phyloP scores from a whole-genome alignment of 179 eudicot genomes.

The Sideroxylon spinosum region DNA sequence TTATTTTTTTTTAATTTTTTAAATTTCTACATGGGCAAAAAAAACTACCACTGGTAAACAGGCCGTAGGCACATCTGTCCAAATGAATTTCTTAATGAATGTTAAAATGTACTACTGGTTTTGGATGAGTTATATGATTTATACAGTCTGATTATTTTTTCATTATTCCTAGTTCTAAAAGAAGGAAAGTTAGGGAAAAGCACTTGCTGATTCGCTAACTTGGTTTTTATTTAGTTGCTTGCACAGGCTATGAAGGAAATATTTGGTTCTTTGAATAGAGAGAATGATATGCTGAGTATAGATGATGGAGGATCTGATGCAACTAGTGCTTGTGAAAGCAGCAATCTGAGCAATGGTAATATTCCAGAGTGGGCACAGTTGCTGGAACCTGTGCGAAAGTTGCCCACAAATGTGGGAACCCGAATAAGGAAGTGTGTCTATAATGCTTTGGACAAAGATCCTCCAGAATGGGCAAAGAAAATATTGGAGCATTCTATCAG shows the following conservation, averaged over 20 bases:
- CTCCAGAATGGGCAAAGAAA: slow-evolving; percentile 77
- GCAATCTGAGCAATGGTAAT: slow-evolving; percentile 25
- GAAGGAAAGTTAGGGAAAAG: not conserved
- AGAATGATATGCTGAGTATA: slow-evolving; percentile 27
- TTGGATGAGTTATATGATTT: slow-evolving; percentile 1
- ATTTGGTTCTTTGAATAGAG: slow-evolving; percentile 37
- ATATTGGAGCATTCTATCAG: slow-evolving; percentile 66
- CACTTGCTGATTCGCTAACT: slow-evolving; percentile 21
- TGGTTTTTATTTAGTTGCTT: slow-evolving; percentile 53
- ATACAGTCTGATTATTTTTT: slow-evolving; percentile 3
- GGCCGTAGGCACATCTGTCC: too few relatives aligned
- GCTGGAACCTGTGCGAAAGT: slow-evolving; percentile 67
- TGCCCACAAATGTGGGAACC: slow-evolving; percentile 83
- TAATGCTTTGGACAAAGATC: slow-evolving; percentile 62
- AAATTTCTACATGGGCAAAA: not conserved
- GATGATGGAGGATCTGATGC: slow-evolving; percentile 48
- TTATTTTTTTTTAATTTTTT: not conserved
- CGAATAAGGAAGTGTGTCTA: slow-evolving; percentile 56
- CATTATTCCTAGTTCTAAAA: not conserved
- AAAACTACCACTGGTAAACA: not conserved
- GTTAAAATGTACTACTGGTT: not conserved
- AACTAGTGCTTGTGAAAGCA: slow-evolving; percentile 27
- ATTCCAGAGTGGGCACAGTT: slow-evolving; percentile 66
- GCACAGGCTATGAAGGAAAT: slow-evolving; percentile 58
- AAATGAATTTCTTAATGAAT: too few relatives aligned